These are phyloP conservation scores for Areca catechu DNA, from an alignment of 176 grass and related monocot genomes.

Conservation along the genomic window DNA sequence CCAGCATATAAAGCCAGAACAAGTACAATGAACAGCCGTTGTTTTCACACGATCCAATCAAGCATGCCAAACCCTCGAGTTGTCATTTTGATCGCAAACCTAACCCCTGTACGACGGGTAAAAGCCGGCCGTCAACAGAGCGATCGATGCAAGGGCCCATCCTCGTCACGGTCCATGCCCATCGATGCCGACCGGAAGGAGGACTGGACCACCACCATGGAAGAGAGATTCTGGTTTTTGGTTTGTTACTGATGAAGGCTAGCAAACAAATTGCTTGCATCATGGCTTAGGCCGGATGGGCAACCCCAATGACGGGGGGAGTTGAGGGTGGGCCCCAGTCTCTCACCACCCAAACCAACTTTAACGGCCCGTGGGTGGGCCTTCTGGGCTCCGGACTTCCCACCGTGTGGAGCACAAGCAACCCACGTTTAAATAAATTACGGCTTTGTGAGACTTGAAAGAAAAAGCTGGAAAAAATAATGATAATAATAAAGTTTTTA, in stretches of 20 bases:
- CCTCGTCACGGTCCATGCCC: not conserved
- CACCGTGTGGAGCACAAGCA: too few relatives aligned
- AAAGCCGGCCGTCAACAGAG: not conserved
- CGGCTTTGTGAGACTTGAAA: too few relatives aligned
- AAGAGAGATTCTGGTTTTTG: not conserved
- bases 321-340: constrained; percentile 10
- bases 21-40: constrained; percentile 30
- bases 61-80: too few relatives aligned
- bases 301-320: constrained; percentile 4
- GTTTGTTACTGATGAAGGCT: constrained; percentile 15
- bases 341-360: not conserved
- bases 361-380: not conserved
- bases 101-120: too few relatives aligned
- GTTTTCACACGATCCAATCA: not conserved
- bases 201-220: not conserved
- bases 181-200: not conserved
- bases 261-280: constrained; percentile 21
- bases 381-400: too few relatives aligned
- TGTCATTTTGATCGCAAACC: too few relatives aligned
- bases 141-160: not conserved
- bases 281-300: constrained; percentile 3
- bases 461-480: too few relatives aligned
- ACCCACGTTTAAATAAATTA: too few relatives aligned
- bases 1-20: constrained; percentile 17
- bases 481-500: too few relatives aligned